A percentile compares a stretch with the other conserved stretches of the same genome.
Evolutionary conservation across 768 basidiomycete genomes (phyloP).

Genomic region (Tulasnella sp.): DNA sequence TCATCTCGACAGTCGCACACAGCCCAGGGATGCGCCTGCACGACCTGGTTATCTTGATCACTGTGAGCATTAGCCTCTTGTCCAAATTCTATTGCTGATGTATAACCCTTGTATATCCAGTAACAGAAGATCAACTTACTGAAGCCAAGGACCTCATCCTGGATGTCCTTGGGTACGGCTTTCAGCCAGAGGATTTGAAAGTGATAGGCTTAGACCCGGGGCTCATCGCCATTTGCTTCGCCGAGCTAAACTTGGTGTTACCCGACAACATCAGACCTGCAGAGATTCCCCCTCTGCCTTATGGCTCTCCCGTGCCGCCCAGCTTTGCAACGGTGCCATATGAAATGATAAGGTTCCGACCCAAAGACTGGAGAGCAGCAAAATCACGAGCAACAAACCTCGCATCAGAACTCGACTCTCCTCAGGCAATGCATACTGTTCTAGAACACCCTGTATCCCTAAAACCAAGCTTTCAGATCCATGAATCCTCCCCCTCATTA

Average conservation of each 20-base stretch:
- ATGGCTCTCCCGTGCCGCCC: not conserved
- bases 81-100: not conserved
- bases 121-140: not conserved
- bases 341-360: not conserved
- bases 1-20: not conserved
- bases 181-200: not conserved
- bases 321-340: not conserved
- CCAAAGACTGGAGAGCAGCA: not conserved
- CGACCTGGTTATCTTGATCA: slow-evolving; percentile 9
- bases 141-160: slow-evolving; percentile 3
- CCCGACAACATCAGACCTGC: not conserved
- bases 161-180: not conserved
- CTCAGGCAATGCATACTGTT: not conserved
- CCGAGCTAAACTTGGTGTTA: not conserved
- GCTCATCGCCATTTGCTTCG: not conserved
- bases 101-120: not conserved
- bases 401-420: not conserved
- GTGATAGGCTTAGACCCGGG: not conserved
- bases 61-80: not conserved
- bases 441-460: not conserved
- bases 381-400: not conserved
- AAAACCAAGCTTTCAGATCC: not conserved
- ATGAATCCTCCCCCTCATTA: too few relatives aligned
- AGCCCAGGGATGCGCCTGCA: slow-evolving; percentile 7
- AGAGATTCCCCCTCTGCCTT: not conserved